Evolutionary conservation across 352 stramenopile genomes (phyloP).

Genomic region (Phytophthora ohioensis): DNA sequence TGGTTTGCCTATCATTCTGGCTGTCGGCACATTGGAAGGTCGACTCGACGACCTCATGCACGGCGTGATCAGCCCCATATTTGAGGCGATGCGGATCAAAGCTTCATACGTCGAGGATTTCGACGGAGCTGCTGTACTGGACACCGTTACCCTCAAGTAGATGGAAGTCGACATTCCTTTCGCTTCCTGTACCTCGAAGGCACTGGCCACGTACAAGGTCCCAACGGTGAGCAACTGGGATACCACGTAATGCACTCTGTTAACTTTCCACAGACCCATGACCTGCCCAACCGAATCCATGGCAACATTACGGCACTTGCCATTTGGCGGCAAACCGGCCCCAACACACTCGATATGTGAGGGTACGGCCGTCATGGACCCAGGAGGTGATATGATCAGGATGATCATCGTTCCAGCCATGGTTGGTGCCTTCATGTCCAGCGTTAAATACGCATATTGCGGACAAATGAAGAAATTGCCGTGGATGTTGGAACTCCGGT

Average conservation of each 20-base stretch:
- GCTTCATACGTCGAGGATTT: slow-evolving; percentile 18
- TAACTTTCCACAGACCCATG: slow-evolving; percentile 14
- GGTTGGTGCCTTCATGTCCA: slow-evolving; percentile 19
- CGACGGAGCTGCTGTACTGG: slow-evolving; percentile 12
- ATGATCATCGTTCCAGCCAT: slow-evolving; percentile 21
- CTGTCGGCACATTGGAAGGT: neutral
- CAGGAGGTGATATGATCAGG: slow-evolving; percentile 20
- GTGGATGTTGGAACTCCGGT: slow-evolving; percentile 18
- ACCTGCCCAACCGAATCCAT: slow-evolving; percentile 4
- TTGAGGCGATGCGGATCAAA: slow-evolving; percentile 3
- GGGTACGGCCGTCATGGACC: neutral
- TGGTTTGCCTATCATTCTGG: slow-evolving; percentile 13
- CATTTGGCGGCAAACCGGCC: slow-evolving; percentile 28
- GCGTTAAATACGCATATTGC: slow-evolving; percentile 17
- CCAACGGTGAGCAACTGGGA: slow-evolving; percentile 2
- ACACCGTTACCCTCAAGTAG: slow-evolving; percentile 9
- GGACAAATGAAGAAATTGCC: slow-evolving; percentile 12
- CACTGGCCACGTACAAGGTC: slow-evolving; percentile 2
- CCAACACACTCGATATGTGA: slow-evolving; percentile 21
- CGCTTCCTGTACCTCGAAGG: slow-evolving; percentile 18
- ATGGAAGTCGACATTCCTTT: slow-evolving; percentile 13
- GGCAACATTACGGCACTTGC: slow-evolving; percentile 26
- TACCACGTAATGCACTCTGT: slow-evolving; percentile 22
- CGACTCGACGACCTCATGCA: slow-evolving; percentile 14
- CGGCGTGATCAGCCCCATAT: slow-evolving; percentile 7